Evolutionary conservation across 176 grass and related monocot genomes (phyloP).

Genomic region (Typha latifolia): DNA sequence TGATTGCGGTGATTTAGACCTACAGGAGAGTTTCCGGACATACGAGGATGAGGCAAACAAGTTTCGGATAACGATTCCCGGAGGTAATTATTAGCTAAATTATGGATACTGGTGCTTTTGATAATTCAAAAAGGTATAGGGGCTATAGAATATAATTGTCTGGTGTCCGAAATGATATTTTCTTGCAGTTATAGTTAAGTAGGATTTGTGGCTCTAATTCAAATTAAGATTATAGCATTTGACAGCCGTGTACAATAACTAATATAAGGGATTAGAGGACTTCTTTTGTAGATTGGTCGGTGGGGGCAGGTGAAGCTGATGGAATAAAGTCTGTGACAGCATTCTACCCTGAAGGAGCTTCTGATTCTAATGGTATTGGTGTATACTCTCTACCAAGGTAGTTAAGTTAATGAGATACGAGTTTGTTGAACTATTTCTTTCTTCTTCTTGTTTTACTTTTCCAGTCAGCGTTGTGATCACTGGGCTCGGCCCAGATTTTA

Average conservation of each 20-base stretch:
- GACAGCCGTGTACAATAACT: too few species aligned
- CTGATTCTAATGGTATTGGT: slow-evolving; percentile 51
- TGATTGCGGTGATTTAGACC: slow-evolving; percentile 14
- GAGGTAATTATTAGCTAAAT: slow-evolving; percentile 26
- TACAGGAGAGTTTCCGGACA: slow-evolving; percentile 42
- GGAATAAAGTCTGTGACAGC: slow-evolving; percentile 65
- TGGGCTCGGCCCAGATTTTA: slow-evolving; percentile 90
- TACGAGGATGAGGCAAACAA: slow-evolving; percentile 76
- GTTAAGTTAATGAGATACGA: not conserved
- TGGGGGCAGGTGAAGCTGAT: slow-evolving; percentile 48
- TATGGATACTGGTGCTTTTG: too few species aligned
- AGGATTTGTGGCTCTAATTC: too few species aligned
- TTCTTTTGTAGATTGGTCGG: slow-evolving; percentile 49
- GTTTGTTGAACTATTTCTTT: slow-evolving; percentile 5
- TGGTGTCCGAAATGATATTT: too few species aligned
- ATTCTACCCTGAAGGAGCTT: slow-evolving; percentile 63
- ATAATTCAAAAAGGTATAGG: too few species aligned
- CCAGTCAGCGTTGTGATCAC: slow-evolving; percentile 88
- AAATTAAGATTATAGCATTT: too few species aligned
- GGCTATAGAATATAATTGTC: too few species aligned
- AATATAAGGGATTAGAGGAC: too few species aligned
- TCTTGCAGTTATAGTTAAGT: too few species aligned
- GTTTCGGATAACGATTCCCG: slow-evolving; percentile 54
- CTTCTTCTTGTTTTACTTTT: not conserved
- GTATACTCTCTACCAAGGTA: not conserved